Conservation (phyloP, 2,329 filamentous ascomycete genomes). For the Fusarium papillatum region DNA sequence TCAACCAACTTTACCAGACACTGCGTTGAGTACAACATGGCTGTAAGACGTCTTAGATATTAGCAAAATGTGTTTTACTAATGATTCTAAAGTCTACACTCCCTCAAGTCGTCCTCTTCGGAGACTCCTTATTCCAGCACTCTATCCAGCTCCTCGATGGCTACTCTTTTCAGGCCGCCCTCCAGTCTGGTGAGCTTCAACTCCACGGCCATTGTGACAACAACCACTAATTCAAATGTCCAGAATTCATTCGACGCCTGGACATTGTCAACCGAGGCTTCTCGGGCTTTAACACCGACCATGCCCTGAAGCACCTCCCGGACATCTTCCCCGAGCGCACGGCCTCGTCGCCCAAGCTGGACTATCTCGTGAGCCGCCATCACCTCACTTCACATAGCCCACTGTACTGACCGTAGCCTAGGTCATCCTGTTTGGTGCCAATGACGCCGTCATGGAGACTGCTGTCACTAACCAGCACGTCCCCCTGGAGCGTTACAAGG, state of each 20-base stretch:
- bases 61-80: neutral
- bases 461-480: slow-evolving; percentile 80
- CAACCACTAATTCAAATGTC: slow-evolving; percentile 10
- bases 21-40: slow-evolving; percentile 25
- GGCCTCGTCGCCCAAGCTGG: slow-evolving; percentile 66
- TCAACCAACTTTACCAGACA: neutral
- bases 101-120: slow-evolving; percentile 86
- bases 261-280: slow-evolving; percentile 93
- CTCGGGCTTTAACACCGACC: slow-evolving; percentile 86
- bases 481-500: slow-evolving; percentile 79
- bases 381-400: neutral
- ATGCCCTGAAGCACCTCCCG: slow-evolving; percentile 78
- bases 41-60: slow-evolving; percentile 29
- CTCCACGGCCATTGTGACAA: neutral
- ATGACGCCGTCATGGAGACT: slow-evolving; percentile 82
- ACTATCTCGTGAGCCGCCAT: slow-evolving; percentile 70
- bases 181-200: slow-evolving; percentile 73
- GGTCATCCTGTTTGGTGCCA: slow-evolving; percentile 89
- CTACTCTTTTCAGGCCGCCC: slow-evolving; percentile 80
- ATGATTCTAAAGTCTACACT: slow-evolving; percentile 61
- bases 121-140: slow-evolving; percentile 88
- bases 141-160: slow-evolving; percentile 72
- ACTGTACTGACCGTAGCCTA: slow-evolving; percentile 51
- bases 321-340: slow-evolving; percentile 78
- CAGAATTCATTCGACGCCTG: slow-evolving; percentile 81